Evolutionary conservation across 768 basidiomycete species (phyloP).

Genomic region (Sporobolomyces pararoseus): DNA sequence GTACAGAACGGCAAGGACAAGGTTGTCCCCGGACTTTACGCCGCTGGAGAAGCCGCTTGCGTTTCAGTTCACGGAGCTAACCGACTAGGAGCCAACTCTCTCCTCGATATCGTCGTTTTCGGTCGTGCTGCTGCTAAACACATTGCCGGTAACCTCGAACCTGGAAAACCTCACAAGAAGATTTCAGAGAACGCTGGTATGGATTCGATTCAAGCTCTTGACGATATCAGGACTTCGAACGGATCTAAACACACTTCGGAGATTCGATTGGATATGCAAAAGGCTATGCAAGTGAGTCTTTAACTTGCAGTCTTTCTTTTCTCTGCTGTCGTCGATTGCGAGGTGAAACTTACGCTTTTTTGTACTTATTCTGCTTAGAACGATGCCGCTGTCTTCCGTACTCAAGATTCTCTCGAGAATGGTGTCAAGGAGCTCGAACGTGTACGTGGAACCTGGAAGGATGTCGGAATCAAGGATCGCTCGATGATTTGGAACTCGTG

Average conservation of each 20-base stretch:
- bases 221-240: slow-evolving; percentile 75
- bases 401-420: slow-evolving; percentile 68
- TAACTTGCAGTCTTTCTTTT: background rate
- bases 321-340: background rate
- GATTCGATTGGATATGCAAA: slow-evolving; percentile 93
- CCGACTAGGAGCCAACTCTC: slow-evolving; percentile 97
- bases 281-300: slow-evolving; percentile 65
- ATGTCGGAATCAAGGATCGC: slow-evolving; percentile 94
- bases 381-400: slow-evolving; percentile 95
- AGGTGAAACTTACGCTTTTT: too few species aligned
- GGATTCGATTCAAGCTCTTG: slow-evolving; percentile 76
- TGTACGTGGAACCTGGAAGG: slow-evolving; percentile 82
- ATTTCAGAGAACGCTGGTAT: slow-evolving; percentile 83
- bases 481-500: slow-evolving; percentile 99
- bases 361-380: slow-evolving; percentile 55
- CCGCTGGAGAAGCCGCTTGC: slow-evolving; percentile 97
- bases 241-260: slow-evolving; percentile 83
- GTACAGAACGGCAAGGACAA: slow-evolving; percentile 76
- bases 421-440: slow-evolving; percentile 80
- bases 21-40: slow-evolving; percentile 92
- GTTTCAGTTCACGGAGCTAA: slow-evolving; percentile 99
- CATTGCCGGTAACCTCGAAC: slow-evolving; percentile 82
- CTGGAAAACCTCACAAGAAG: slow-evolving; percentile 83
- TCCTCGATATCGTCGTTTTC: slow-evolving; percentile 97
- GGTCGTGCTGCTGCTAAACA: slow-evolving; percentile 99